Percentiles rank a stretch among this genome's conserved stretches.
These are phyloP conservation scores for Geotrichum siamense DNA, from an alignment of 1,139 yeast species.

Conservation along the genomic window DNA sequence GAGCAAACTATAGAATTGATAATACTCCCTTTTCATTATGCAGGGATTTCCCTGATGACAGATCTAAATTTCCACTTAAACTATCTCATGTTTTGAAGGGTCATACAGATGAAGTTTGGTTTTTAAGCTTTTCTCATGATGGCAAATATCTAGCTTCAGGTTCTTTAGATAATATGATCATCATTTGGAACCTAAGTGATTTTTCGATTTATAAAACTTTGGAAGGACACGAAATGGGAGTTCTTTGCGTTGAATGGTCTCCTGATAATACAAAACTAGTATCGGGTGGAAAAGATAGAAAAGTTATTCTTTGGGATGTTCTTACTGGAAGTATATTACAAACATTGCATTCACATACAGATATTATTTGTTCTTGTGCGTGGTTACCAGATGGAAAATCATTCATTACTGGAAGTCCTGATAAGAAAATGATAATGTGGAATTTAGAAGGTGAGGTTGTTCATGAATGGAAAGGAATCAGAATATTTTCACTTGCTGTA, in stretches of 20 bases:
- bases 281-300: slow-evolving; percentile 61
- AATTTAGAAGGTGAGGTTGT: slow-evolving; percentile 42
- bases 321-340: slow-evolving; percentile 33
- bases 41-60: slow-evolving; percentile 31
- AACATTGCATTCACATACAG: slow-evolving; percentile 28
- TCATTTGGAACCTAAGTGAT: slow-evolving; percentile 56
- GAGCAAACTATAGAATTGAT: slow-evolving; percentile 37
- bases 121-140: slow-evolving; percentile 64
- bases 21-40: slow-evolving; percentile 28
- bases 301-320: slow-evolving; percentile 61
- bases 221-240: slow-evolving; percentile 50
- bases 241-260: slow-evolving; percentile 68
- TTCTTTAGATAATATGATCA: slow-evolving; percentile 58
- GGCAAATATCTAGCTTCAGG: slow-evolving; percentile 72
- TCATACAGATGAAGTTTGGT: slow-evolving; percentile 82
- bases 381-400: slow-evolving; percentile 60
- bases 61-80: slow-evolving; percentile 44
- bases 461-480: slow-evolving; percentile 39
- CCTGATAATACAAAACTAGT: slow-evolving; percentile 60
- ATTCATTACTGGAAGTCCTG: slow-evolving; percentile 68
- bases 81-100: slow-evolving; percentile 40
- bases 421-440: slow-evolving; percentile 59
- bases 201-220: slow-evolving; percentile 42
- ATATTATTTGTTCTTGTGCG: slow-evolving; percentile 56
- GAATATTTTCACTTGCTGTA: slow-evolving; percentile 66